A percentile compares a stretch with the other conserved stretches of the same genome.
Conservation (phyloP, 169 alveolate genomes). For the Babesia microti region DNA sequence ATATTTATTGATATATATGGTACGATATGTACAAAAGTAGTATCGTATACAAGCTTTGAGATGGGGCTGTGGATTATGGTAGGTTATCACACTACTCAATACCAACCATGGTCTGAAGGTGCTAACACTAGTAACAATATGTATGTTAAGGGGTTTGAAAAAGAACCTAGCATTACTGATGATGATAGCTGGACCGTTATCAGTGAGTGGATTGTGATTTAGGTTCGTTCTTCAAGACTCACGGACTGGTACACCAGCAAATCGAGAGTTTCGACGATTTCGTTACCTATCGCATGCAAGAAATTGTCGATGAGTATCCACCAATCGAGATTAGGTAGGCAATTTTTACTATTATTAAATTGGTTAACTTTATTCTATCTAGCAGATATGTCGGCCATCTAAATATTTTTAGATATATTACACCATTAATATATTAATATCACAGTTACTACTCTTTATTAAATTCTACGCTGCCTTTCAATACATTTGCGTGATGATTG, state of each 20-base stretch:
- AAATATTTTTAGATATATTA: constrained; percentile 2
- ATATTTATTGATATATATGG: no score
- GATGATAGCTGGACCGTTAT: constrained; percentile 53
- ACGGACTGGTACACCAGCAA: constrained; percentile 92
- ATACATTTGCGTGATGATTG: no score
- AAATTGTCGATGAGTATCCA: constrained; percentile 87
- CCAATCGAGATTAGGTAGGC: constrained; percentile 71
- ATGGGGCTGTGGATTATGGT: no score
- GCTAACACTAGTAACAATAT: no score
- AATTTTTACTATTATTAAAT: constrained; percentile 12
- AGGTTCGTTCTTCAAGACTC: constrained; percentile 66
- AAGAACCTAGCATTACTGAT: constrained; percentile 37
- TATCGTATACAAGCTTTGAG: no score
- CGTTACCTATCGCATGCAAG: constrained; percentile 85
- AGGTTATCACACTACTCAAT: no score
- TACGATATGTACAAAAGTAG: no score
- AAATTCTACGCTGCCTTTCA: no score
- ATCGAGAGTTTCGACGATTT: constrained; percentile 91
- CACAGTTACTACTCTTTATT: no score
- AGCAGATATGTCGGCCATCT: constrained; percentile 1
- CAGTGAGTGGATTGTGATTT: constrained; percentile 9
- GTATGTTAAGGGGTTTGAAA: no score
- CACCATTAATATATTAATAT: constrained; percentile 7
- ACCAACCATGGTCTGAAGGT: no score
- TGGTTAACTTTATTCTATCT: neutral